Base-by-base conservation (phyloP, 2,329 filamentous ascomycete species). In the Microdochium bolleyi region DNA sequence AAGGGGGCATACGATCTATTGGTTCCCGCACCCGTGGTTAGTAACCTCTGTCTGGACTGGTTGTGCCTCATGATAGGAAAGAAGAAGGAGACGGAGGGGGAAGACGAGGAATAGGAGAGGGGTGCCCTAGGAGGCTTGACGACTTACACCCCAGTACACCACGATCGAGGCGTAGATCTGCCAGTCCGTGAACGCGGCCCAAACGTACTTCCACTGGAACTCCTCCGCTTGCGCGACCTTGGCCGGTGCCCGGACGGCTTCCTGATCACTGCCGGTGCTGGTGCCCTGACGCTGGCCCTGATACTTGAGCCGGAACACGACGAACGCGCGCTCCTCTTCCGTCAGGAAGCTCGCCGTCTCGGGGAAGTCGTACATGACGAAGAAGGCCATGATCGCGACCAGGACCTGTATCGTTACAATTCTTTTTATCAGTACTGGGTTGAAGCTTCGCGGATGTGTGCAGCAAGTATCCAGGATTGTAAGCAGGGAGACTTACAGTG, bases 291-390 rank as follows among this genome's bases (percentile, higher is more conserved):
- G 82, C 56, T 84, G 71, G 60, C 63, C 62, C 50, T 95, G 89
- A 19, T 78, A 78, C 55, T 83, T 84, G 22, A 95, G 73, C 0
- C 90, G 79, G 16, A 80, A 79, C 2, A 90, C 72, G 0, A 94
- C 86, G 49, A 89, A 84, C 1, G 77, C 79, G 2, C 86, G 79
- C 60, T 95, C 89, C 32, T 82, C 79, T 9, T 83, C 78, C 0
- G 82, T 84, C 22, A 95, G 75, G 64, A 95, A 95, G 0, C 60
- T 78, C 0, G 89, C 88, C 24, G 87, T 83, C 57, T 90, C 88
- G 0, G 91, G 91, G 59, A 90, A 95, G 61, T 95, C 89, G 59
- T 88, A 79, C 1, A 95, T 80, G 57, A 84, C 74, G 73, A 83
- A 92, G 68, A 87, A 91, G 1, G 83, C 83, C 1, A 75, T 60